phyloP scores from a whole-genome alignment of 495 filamentous ascomycete species.

The Penicillium flavigenum region DNA sequence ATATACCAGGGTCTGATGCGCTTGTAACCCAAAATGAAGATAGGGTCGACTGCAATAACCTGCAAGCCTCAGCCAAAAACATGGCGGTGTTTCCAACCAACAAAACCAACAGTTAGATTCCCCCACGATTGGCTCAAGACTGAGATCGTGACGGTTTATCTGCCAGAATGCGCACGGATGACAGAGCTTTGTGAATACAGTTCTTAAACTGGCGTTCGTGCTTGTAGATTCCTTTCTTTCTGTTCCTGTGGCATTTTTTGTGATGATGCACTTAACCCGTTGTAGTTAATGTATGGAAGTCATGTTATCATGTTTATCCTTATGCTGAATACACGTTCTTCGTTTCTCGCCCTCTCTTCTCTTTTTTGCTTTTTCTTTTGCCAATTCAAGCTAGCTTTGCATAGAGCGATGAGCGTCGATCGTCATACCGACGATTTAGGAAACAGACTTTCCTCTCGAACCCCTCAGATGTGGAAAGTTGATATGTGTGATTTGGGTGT shows the following conservation, averaged over 20 bases:
- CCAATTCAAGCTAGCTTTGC: background rate
- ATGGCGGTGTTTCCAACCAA: background rate
- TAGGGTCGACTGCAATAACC: background rate
- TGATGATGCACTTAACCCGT: background rate
- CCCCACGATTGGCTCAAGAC: background rate
- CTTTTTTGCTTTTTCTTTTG: background rate
- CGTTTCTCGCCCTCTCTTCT: background rate
- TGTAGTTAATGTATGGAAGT: background rate
- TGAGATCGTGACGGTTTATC: background rate
- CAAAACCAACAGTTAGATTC: background rate
- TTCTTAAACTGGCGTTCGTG: background rate
- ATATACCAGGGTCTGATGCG: constrained; percentile 1
- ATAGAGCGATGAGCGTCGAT: constrained; percentile 15
- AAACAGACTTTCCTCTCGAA: background rate
- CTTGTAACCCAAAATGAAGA: background rate
- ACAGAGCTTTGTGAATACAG: background rate
- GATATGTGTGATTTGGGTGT: background rate
- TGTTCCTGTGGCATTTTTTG: background rate
- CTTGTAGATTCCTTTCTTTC: background rate
- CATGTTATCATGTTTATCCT: background rate
- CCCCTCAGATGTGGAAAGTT: background rate
- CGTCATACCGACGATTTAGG: constrained; percentile 8
- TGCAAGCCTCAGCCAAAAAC: background rate
- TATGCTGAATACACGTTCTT: background rate
- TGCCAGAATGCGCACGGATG: background rate